These are phyloP conservation scores for Podaxis sp. DNA, from an alignment of 768 basidiomycete species.

Conservation along the genomic window DNA sequence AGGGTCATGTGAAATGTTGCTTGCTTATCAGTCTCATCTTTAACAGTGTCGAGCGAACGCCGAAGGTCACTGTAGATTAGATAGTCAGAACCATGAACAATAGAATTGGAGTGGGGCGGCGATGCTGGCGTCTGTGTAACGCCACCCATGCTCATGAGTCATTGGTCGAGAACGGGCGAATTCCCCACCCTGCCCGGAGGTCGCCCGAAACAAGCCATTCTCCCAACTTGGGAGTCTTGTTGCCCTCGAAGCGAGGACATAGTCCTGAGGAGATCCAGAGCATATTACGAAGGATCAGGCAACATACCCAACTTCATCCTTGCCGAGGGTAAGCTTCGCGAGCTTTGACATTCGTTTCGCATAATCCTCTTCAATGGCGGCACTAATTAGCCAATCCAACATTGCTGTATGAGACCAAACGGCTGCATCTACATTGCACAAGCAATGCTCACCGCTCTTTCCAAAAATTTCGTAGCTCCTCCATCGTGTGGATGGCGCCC, in stretches of 20 bases:
- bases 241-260: background rate
- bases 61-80: conserved; percentile 68
- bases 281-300: background rate
- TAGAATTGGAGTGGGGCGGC: conserved; percentile 2
- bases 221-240: background rate
- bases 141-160: background rate
- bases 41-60: conserved; percentile 75
- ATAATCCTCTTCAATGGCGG: conserved; percentile 93
- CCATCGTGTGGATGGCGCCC: conserved; percentile 81
- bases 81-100: conserved; percentile 15
- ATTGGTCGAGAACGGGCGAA: background rate
- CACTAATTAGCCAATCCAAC: conserved; percentile 43
- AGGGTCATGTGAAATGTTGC: conserved; percentile 71
- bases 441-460: conserved; percentile 77
- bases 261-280: background rate
- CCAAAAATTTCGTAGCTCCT: conserved; percentile 87
- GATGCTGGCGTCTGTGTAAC: background rate
- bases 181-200: background rate
- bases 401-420: conserved; percentile 1
- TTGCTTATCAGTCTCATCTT: conserved; percentile 83
- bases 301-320: conserved; percentile 92
- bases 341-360: conserved; percentile 82
- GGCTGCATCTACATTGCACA: background rate
- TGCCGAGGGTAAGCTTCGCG: conserved; percentile 72
- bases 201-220: background rate